phyloP scores from a whole-genome alignment of 108 stramenopile species.

The Fragilaria crotonensis region DNA sequence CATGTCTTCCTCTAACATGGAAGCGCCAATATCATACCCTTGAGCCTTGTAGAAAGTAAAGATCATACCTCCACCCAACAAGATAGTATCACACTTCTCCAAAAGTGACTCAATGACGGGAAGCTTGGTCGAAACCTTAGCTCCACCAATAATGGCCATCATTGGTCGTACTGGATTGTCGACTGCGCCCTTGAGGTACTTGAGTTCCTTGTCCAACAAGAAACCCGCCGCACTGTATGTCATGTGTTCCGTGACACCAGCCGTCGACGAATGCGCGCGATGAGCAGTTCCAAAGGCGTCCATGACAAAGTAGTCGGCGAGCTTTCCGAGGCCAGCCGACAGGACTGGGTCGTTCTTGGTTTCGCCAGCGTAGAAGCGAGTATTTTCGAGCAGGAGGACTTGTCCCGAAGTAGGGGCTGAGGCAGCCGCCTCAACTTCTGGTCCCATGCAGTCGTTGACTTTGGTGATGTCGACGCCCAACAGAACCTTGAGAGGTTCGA shows the following conservation, averaged over 20 bases:
- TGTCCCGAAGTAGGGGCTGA: conserved; percentile 59
- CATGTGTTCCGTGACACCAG: conserved; percentile 82
- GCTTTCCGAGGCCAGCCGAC: conserved; percentile 71
- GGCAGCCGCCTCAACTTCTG: conserved; percentile 83
- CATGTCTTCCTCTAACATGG: conserved; percentile 89
- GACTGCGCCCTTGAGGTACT: conserved; percentile 97
- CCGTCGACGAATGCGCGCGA: conserved; percentile 96
- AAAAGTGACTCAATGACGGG: conserved; percentile 95
- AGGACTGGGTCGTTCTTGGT: conserved; percentile 82
- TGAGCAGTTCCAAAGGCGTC: conserved; percentile 99
- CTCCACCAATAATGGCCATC: conserved; percentile 97
- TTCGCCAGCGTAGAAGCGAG: conserved; percentile 91
- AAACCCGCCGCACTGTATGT: conserved; percentile 78
- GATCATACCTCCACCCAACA: conserved; percentile 98
- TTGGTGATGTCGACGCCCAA: conserved; percentile 63
- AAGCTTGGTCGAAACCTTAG: conserved; percentile 98
- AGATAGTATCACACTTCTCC: conserved; percentile 91
- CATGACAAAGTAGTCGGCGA: conserved; percentile 94
- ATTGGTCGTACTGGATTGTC: conserved; percentile 91
- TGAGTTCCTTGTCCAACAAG: conserved; percentile 91
- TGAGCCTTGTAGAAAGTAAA: conserved; percentile 98
- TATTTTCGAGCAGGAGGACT: conserved; percentile 92
- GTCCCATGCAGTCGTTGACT: conserved; percentile 84
- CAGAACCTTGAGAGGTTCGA: conserved; percentile 52
- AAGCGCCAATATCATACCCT: conserved; percentile 84